Base-by-base conservation (phyloP, 148 eudicot genomes). In the Chenopodium suecicum region DNA sequence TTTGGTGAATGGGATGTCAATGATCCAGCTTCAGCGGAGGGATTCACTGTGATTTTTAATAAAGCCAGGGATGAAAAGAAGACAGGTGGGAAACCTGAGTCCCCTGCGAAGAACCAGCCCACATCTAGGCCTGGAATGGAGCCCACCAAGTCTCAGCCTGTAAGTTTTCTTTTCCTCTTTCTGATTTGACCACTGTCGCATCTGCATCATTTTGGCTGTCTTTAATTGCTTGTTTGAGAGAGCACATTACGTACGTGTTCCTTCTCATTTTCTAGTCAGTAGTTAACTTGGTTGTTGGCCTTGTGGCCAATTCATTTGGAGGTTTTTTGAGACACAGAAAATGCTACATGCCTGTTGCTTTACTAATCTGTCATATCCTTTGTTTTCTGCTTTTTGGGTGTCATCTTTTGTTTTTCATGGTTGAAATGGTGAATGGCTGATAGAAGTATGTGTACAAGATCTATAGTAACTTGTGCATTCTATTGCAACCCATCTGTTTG, bases 1-100 rank as follows among this genome's bases (percentile, higher is more conserved):
- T 92, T 92, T 88, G 97, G 97, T 74, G 97, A 92, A 82, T 92
- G 97, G 97, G 97, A 92, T 70, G 97, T 92, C 20, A 92, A 94
- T 85, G 96, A 94, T 73, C 97, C 97, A 76, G 90, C 97, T 83
- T 92, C 97, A 75, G 97, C 97, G 46, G 97, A 93, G 84, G 97
- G 97, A 70, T 93, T 93, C 84, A 93, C 97, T 79, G 97, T 93
- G 76, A 93, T 93, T 34, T 93, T 93, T 75, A 91, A 93, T 81
- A 93, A 93, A 84, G 97, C 97, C 22, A 90, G 97, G 85, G 92
- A 93, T 90, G 97, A 93, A 88, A 93, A 93, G 84, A 93, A 93
- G 80, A 93, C 94, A 16, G 97, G 97, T 83, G 93, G 93, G 73
- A 88, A 91, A 73, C 90, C 91, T 4, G 94, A 91, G 27, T 93